phyloP scores from a whole-genome alignment of 2,329 filamentous ascomycete species.

The Colletotrichum chlorophyti region DNA sequence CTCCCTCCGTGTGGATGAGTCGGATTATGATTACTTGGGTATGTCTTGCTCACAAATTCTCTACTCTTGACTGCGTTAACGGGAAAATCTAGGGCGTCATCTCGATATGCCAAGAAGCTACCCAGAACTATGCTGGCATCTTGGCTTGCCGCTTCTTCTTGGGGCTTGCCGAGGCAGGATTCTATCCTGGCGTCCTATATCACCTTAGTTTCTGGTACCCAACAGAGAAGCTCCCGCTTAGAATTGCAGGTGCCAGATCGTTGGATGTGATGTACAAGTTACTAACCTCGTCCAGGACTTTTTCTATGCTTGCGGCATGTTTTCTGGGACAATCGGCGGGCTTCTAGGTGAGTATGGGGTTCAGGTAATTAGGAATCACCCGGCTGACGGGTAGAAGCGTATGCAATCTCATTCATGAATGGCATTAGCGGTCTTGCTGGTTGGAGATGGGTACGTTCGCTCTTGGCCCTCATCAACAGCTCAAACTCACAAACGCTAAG shows the following conservation, averaged over 20 bases:
- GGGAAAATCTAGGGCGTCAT: slow-evolving; percentile 23
- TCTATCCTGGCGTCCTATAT: slow-evolving; percentile 38
- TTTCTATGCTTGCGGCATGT: slow-evolving; percentile 40
- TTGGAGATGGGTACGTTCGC: slow-evolving; percentile 34
- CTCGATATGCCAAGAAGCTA: slow-evolving; percentile 34
- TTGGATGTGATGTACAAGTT: background rate
- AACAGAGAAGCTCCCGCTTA: slow-evolving; percentile 37
- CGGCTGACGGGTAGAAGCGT: slow-evolving; percentile 16
- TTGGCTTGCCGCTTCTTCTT: slow-evolving; percentile 36
- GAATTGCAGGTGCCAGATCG: slow-evolving; percentile 33
- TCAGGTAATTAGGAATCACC: too few relatives aligned
- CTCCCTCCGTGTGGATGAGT: slow-evolving; percentile 34
- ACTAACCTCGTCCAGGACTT: slow-evolving; percentile 32
- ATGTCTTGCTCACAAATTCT: background rate
- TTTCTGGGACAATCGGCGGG: slow-evolving; percentile 40
- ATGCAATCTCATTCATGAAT: slow-evolving; percentile 37
- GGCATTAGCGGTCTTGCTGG: slow-evolving; percentile 33
- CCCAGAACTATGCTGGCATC: slow-evolving; percentile 34
- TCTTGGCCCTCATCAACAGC: too few relatives aligned
- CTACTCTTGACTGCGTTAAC: background rate
- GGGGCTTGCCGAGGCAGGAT: slow-evolving; percentile 36
- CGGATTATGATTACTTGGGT: slow-evolving; percentile 36
- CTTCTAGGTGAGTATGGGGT: slow-evolving; percentile 26
- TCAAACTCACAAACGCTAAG: slow-evolving; percentile 14
- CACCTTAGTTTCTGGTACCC: slow-evolving; percentile 42